phyloP scores from a whole-genome alignment of 164 flowering plant genomes.

The Tetracentron sinense region DNA sequence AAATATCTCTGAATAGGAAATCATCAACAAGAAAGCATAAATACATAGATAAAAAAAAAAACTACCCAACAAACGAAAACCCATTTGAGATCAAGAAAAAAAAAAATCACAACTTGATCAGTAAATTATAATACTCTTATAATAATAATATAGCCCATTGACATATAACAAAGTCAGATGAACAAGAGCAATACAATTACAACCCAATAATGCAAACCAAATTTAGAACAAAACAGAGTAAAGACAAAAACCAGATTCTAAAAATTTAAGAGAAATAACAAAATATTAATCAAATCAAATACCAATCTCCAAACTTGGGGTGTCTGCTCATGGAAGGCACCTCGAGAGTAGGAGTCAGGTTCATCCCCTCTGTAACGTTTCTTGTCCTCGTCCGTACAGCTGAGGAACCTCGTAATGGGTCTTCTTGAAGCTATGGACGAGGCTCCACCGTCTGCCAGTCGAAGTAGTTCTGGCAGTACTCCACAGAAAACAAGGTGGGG shows the following conservation, averaged over 20 bases:
- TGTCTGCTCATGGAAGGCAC: conserved; percentile 98
- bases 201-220: background rate
- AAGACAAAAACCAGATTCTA: background rate
- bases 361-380: conserved; percentile 75
- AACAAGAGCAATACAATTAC: background rate
- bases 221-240: background rate
- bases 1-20: background rate
- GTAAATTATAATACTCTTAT: background rate
- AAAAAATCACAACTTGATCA: too few species aligned
- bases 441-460: conserved; percentile 99
- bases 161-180: too few species aligned
- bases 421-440: conserved; percentile 90
- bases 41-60: too few species aligned
- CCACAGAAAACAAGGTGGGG: conserved; percentile 96
- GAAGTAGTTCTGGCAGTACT: conserved; percentile 91
- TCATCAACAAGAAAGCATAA: too few species aligned
- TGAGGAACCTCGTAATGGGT: conserved; percentile 79
- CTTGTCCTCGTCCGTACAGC: conserved; percentile 94
- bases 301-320: conserved; percentile 97
- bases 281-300: conserved; percentile 6
- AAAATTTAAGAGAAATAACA: background rate
- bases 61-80: background rate
- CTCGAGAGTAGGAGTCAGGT: conserved; percentile 87
- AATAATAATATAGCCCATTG: background rate
- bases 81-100: background rate